Evolutionary conservation across 1,139 yeast genomes (phyloP).

Genomic region (Taphrina betulina): DNA sequence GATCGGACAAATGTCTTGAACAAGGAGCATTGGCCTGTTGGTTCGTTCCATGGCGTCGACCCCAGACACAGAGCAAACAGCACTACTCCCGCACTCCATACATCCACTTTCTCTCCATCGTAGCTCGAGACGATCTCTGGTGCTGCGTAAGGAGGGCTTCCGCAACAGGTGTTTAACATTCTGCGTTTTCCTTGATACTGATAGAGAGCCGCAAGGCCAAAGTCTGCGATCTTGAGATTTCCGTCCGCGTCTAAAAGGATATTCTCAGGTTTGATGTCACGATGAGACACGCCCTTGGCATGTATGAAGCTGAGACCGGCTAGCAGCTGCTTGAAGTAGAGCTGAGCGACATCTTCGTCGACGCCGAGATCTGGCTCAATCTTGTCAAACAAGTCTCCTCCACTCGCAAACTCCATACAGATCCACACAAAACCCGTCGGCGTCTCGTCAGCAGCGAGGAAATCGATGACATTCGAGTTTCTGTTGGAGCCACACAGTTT

Average conservation of each 20-base stretch:
- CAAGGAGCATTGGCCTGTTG: constrained; percentile 46
- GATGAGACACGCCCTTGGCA: constrained; percentile 71
- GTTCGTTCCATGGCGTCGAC: constrained; percentile 67
- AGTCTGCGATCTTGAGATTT: constrained; percentile 65
- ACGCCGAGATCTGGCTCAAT: constrained; percentile 70
- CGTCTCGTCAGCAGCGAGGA: constrained; percentile 53
- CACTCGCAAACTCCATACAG: constrained; percentile 63
- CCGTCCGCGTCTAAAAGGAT: constrained; percentile 68
- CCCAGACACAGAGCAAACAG: constrained; percentile 61
- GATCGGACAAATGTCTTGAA: constrained; percentile 51
- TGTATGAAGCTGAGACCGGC: constrained; percentile 62
- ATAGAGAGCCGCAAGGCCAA: constrained; percentile 64
- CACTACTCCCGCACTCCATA: constrained; percentile 67
- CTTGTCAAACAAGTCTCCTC: constrained; percentile 72
- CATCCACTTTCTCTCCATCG: constrained; percentile 56
- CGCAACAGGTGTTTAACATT: constrained; percentile 46
- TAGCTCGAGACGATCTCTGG: constrained; percentile 53
- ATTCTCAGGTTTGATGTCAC: constrained; percentile 85
- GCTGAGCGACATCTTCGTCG: constrained; percentile 63
- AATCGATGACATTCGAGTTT: constrained; percentile 58
- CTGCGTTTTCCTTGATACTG: constrained; percentile 51
- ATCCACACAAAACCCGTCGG: constrained; percentile 48
- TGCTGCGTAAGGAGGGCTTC: constrained; percentile 71
- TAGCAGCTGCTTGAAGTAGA: constrained; percentile 62
- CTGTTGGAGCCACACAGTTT: constrained; percentile 50